Conservation (phyloP, 805 yeast genomes). For the Cyberlindnera saturnus region DNA sequence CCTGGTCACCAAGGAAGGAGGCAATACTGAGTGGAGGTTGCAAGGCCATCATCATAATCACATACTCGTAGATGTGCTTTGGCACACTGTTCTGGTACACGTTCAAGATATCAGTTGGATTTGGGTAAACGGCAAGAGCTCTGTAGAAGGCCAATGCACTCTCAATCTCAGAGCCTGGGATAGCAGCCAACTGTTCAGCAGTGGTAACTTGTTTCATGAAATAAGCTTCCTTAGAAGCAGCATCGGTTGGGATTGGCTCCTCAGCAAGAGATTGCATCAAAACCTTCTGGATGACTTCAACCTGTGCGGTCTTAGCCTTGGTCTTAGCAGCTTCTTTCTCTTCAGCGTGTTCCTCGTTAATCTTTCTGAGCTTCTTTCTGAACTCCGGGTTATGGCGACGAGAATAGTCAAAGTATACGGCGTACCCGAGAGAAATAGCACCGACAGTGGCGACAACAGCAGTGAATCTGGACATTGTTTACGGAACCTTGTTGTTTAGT, state of each 20-base stretch:
- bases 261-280: constrained; percentile 57
- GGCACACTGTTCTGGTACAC: constrained; percentile 88
- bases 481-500: background rate
- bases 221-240: constrained; percentile 64
- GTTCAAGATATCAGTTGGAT: constrained; percentile 86
- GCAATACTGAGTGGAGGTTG: constrained; percentile 82
- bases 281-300: constrained; percentile 54
- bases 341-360: constrained; percentile 56
- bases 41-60: constrained; percentile 85
- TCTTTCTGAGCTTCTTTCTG: constrained; percentile 67
- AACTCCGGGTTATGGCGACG: constrained; percentile 81
- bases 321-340: constrained; percentile 47
- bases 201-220: constrained; percentile 78
- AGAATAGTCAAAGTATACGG: constrained; percentile 84
- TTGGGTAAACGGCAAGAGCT: constrained; percentile 89
- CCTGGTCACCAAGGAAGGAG: constrained; percentile 40
- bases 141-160: constrained; percentile 91
- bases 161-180: constrained; percentile 63
- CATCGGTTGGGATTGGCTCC: constrained; percentile 72
- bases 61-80: constrained; percentile 71
- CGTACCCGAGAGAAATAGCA: constrained; percentile 61
- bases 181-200: constrained; percentile 75
- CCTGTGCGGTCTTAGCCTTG: constrained; percentile 52
- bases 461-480: constrained; percentile 25
- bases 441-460: constrained; percentile 31